Conservation (phyloP, 2,329 filamentous ascomycete genomes). For the Thelonectria discophora region DNA sequence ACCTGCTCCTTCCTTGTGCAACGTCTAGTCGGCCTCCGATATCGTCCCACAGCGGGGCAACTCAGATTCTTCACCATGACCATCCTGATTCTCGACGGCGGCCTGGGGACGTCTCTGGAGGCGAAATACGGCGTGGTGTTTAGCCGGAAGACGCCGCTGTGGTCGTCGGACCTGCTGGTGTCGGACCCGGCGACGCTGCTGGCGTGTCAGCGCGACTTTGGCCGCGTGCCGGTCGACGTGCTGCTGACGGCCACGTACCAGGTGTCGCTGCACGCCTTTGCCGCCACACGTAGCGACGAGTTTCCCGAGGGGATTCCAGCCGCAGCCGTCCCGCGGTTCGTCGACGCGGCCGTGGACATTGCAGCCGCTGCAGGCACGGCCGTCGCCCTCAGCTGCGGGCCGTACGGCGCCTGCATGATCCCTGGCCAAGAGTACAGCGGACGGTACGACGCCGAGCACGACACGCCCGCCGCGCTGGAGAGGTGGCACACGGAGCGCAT, state of each 20-base stretch:
- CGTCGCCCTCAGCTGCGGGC: constrained; percentile 69
- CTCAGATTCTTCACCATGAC: too few species aligned
- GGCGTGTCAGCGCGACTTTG: constrained; percentile 66
- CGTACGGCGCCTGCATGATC: constrained; percentile 73
- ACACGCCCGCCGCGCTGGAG: constrained; percentile 54
- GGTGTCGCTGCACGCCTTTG: constrained; percentile 65
- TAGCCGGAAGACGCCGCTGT: constrained; percentile 64
- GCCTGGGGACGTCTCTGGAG: constrained; percentile 72
- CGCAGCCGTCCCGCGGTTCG: constrained; percentile 50
- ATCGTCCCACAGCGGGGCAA: too few species aligned
- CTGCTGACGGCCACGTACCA: constrained; percentile 76
- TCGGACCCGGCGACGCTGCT: constrained; percentile 60
- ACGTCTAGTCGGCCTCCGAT: too few species aligned
- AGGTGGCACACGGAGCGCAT: constrained; percentile 68
- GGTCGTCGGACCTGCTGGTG: constrained; percentile 74
- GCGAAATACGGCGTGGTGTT: constrained; percentile 65
- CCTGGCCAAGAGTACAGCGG: constrained; percentile 74
- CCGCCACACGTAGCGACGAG: constrained; percentile 54
- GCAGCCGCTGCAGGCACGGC: constrained; percentile 48
- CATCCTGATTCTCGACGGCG: constrained; percentile 69
- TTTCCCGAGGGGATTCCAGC: constrained; percentile 55
- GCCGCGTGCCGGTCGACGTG: constrained; percentile 65
- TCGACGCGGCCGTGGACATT: constrained; percentile 56
- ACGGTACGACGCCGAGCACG: constrained; percentile 62
- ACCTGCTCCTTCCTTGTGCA: too few species aligned